phyloP scores from a whole-genome alignment of 2,329 filamentous ascomycete genomes.

The Juglanconis juglandina region DNA sequence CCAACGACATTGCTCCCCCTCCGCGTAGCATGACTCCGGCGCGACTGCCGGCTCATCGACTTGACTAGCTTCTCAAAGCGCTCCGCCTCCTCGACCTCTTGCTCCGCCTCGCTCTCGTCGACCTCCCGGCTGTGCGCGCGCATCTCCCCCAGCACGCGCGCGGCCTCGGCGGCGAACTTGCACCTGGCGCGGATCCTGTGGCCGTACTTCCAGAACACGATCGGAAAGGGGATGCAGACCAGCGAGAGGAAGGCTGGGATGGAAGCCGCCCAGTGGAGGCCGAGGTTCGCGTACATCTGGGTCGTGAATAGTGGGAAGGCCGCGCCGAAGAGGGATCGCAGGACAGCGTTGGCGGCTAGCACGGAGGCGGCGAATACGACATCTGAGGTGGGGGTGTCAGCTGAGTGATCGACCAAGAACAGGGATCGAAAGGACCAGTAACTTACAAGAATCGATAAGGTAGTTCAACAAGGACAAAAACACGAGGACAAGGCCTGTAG shows the following conservation, averaged over 20 bases:
- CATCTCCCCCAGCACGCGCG: constrained; percentile 15
- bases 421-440: too few species aligned
- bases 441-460: constrained; percentile 45
- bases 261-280: constrained; percentile 28
- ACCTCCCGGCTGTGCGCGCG: constrained; percentile 9
- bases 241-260: constrained; percentile 37
- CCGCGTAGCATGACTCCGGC: constrained; percentile 6
- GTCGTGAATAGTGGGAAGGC: constrained; percentile 57
- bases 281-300: constrained; percentile 16
- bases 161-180: constrained; percentile 24
- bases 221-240: constrained; percentile 37
- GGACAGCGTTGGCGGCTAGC: constrained; percentile 53
- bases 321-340: constrained; percentile 55
- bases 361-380: constrained; percentile 59
- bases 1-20: neutral
- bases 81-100: constrained; percentile 12
- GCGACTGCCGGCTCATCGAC: constrained; percentile 14
- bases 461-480: constrained; percentile 54
- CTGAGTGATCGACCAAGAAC: constrained; percentile 21
- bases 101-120: constrained; percentile 16
- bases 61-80: constrained; percentile 17
- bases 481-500: constrained; percentile 43
- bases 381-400: constrained; percentile 7
- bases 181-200: constrained; percentile 33
- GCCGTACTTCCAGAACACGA: constrained; percentile 35